Evolutionary conservation across 2,329 filamentous ascomycete genomes (phyloP).

Genomic region (Scytalidium lignicola): DNA sequence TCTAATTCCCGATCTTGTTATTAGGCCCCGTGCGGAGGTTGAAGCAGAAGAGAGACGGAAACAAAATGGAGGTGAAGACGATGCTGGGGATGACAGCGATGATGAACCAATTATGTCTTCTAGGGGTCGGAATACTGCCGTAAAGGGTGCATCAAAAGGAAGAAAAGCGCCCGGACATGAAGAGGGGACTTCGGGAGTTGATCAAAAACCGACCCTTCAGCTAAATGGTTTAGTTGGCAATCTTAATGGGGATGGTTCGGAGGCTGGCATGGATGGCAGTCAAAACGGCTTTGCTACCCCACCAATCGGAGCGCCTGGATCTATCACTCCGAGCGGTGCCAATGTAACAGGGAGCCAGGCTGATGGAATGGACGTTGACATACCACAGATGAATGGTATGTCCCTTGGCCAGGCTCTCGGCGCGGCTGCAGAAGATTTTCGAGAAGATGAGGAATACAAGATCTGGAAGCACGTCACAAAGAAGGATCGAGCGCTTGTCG

Average conservation of each 20-base stretch:
- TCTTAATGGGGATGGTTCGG: conserved; percentile 64
- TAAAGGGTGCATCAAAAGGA: conserved; percentile 59
- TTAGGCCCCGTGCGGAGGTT: conserved; percentile 87
- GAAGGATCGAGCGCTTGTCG: conserved; percentile 81
- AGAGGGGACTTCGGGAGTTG: conserved; percentile 72
- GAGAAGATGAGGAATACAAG: conserved; percentile 92
- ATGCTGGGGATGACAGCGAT: conserved; percentile 85
- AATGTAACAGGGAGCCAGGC: conserved; percentile 71
- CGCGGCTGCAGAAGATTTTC: conserved; percentile 66
- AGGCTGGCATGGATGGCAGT: conserved; percentile 67
- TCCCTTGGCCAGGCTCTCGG: conserved; percentile 58
- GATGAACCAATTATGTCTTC: conserved; percentile 99
- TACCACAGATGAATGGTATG: conserved; percentile 62
- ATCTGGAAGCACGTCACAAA: conserved; percentile 99
- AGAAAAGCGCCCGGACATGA: conserved; percentile 70
- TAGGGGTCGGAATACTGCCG: conserved; percentile 80
- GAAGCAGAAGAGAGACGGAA: conserved; percentile 82
- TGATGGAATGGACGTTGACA: conserved; percentile 86
- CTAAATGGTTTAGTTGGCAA: conserved; percentile 59
- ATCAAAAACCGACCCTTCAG: conserved; percentile 68
- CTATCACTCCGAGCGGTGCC: conserved; percentile 67
- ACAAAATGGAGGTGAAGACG: conserved; percentile 78
- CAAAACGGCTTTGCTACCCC: conserved; percentile 83
- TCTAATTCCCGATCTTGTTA: conserved; percentile 86
- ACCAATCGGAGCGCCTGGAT: conserved; percentile 58